A percentile compares a stretch with the other conserved stretches of the same genome.
Evolutionary conservation across 2,329 filamentous ascomycete genomes (phyloP).

Genomic region (Orbilia oligospora): DNA sequence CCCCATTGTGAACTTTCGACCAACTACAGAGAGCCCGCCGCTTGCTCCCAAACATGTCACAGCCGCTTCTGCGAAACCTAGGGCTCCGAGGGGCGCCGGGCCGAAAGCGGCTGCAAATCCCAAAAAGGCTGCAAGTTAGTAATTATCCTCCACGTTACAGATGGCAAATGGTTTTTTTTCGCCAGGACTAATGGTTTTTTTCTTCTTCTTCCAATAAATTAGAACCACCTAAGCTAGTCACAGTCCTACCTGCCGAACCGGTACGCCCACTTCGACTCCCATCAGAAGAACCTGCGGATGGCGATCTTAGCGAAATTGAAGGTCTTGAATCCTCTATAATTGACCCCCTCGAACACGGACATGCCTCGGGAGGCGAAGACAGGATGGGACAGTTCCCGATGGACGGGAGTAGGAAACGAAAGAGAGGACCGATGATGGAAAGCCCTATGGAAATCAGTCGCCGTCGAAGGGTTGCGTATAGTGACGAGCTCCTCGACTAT

Average conservation of each 20-base stretch:
- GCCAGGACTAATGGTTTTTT: background rate
- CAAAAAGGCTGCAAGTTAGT: constrained; percentile 47
- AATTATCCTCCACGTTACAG: background rate
- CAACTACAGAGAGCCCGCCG: constrained; percentile 88
- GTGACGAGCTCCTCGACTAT: constrained; percentile 94
- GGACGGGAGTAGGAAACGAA: constrained; percentile 77
- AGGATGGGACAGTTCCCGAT: constrained; percentile 65
- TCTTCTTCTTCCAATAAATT: background rate
- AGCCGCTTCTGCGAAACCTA: constrained; percentile 74
- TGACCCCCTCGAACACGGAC: constrained; percentile 49
- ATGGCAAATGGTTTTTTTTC: background rate
- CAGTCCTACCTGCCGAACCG: constrained; percentile 33
- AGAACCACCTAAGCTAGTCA: constrained; percentile 44
- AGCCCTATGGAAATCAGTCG: constrained; percentile 76
- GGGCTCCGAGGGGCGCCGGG: constrained; percentile 65
- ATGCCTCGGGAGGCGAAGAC: constrained; percentile 43
- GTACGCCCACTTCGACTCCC: constrained; percentile 11
- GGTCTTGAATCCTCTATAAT: constrained; percentile 54
- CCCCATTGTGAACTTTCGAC: constrained; percentile 89
- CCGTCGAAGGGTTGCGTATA: constrained; percentile 85
- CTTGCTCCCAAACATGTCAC: constrained; percentile 91
- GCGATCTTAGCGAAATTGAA: constrained; percentile 54
- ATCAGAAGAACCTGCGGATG: constrained; percentile 44
- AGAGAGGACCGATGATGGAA: constrained; percentile 77
- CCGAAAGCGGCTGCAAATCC: constrained; percentile 37